Evolutionary conservation across 2,329 filamentous ascomycete genomes (phyloP).

Genomic region (Fusarium tuaranense): DNA sequence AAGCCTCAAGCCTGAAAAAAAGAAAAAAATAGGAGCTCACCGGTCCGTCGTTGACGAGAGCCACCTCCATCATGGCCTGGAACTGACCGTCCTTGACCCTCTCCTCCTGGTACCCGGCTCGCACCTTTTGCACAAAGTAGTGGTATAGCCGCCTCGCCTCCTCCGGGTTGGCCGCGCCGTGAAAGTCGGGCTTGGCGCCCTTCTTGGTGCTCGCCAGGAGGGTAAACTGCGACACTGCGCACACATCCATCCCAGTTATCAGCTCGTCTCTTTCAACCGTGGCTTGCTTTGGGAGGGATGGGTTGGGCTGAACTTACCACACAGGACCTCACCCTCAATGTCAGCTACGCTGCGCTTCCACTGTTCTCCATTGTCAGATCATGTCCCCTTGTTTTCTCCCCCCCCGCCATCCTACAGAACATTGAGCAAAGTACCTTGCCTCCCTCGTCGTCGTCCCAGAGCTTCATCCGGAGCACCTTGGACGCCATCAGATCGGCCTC

Average conservation of each 20-base stretch:
- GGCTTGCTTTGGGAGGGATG: not conserved
- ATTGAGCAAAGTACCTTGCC: constrained; percentile 61
- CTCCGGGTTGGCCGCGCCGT: constrained; percentile 82
- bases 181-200: constrained; percentile 94
- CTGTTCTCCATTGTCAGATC: constrained; percentile 55
- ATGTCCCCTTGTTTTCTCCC: constrained; percentile 36
- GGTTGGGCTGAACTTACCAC: constrained; percentile 67
- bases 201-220: constrained; percentile 94
- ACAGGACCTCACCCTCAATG: constrained; percentile 92
- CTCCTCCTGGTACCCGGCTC: constrained; percentile 76
- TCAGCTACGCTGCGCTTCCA: constrained; percentile 94
- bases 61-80: constrained; percentile 99
- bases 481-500: constrained; percentile 85
- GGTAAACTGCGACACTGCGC: constrained; percentile 93
- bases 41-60: constrained; percentile 86
- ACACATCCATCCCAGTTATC: not conserved
- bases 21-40: constrained; percentile 53
- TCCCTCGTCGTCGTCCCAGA: constrained; percentile 88
- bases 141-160: constrained; percentile 87
- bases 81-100: constrained; percentile 96
- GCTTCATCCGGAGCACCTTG: constrained; percentile 88
- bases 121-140: constrained; percentile 82
- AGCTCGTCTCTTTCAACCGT: constrained; percentile 1
- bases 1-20: not conserved
- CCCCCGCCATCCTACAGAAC: not conserved